These are phyloP conservation scores for Porphyrellus cyaneotinctus DNA, from an alignment of 768 basidiomycete species.

Conservation along the genomic window DNA sequence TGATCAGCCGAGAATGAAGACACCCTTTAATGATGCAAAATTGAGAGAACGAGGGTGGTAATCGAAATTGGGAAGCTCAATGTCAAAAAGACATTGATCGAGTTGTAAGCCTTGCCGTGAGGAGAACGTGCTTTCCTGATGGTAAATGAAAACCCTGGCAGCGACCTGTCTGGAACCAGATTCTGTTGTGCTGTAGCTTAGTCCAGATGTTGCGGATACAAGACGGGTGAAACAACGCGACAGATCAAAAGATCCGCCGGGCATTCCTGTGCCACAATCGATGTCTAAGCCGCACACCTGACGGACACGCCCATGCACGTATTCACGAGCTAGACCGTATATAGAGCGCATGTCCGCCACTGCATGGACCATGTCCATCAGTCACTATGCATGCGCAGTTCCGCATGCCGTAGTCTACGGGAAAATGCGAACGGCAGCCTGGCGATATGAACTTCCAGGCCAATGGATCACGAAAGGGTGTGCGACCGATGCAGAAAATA, in stretches of 20 bases:
- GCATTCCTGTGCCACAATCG: slow-evolving; percentile 20
- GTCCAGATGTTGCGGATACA: slow-evolving; percentile 19
- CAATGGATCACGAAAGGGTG: slow-evolving; percentile 10
- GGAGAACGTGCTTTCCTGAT: slow-evolving; percentile 15
- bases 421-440: slow-evolving; percentile 20
- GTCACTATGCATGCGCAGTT: slow-evolving; percentile 25
- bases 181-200: slow-evolving; percentile 10
- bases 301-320: slow-evolving; percentile 13
- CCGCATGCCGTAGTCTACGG: slow-evolving; percentile 25
- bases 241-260: slow-evolving; percentile 23
- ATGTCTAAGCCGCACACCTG: slow-evolving; percentile 13
- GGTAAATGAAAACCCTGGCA: slow-evolving; percentile 15
- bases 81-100: slow-evolving; percentile 10
- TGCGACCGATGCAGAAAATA: slow-evolving; percentile 2
- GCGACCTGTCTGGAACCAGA: slow-evolving; percentile 7
- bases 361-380: slow-evolving; percentile 27
- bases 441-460: slow-evolving; percentile 14
- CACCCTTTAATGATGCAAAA: slow-evolving; percentile 4
- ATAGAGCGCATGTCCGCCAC: slow-evolving; percentile 22
- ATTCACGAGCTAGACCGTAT: slow-evolving; percentile 13
- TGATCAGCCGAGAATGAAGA: slow-evolving; percentile 10
- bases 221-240: slow-evolving; percentile 12
- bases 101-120: slow-evolving; percentile 15
- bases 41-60: slow-evolving; percentile 3
- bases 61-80: slow-evolving; percentile 7